Percentiles rank a stretch among this genome's conserved stretches.
These are phyloP conservation scores for Cyclotella baltica DNA, from an alignment of 108 stramenopile species.

Conservation along the genomic window DNA sequence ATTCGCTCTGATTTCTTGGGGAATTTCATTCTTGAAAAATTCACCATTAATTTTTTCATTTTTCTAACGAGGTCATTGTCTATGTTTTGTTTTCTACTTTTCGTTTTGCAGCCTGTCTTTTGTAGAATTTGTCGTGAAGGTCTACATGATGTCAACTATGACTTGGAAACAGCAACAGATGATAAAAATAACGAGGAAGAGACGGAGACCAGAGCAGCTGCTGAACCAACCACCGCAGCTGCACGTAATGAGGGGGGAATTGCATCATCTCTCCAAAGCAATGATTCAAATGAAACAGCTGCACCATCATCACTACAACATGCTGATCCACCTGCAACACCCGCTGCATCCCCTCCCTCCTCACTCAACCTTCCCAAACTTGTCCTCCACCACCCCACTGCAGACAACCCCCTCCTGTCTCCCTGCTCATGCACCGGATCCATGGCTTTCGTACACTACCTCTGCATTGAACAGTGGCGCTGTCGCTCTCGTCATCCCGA, in stretches of 20 bases:
- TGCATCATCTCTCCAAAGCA: neutral
- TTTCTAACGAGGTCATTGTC: neutral
- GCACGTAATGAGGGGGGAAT: neutral
- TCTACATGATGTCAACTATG: conserved; percentile 77
- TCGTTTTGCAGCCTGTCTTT: conserved; percentile 68
- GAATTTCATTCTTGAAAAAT: no score
- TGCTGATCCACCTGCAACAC: neutral
- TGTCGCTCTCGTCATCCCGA: conserved; percentile 87
- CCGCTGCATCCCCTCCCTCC: conserved; percentile 4
- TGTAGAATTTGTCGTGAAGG: conserved; percentile 92
- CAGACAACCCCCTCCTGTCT: conserved; percentile 86
- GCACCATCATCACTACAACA: neutral
- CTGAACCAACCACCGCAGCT: conserved; percentile 3
- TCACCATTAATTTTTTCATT: neutral
- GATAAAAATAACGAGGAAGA: neutral
- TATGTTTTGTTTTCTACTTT: no score
- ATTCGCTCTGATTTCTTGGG: no score
- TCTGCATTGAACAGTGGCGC: conserved; percentile 92
- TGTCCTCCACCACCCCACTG: conserved; percentile 61
- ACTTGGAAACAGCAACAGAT: conserved; percentile 37
- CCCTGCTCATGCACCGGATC: conserved; percentile 91
- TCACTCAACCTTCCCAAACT: conserved; percentile 27
- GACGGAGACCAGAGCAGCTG: neutral
- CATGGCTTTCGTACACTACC: conserved; percentile 93
- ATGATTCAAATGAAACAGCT: neutral